Evolutionary conservation across 257 asterid species (phyloP).

Genomic region (Petrea volubilis): DNA sequence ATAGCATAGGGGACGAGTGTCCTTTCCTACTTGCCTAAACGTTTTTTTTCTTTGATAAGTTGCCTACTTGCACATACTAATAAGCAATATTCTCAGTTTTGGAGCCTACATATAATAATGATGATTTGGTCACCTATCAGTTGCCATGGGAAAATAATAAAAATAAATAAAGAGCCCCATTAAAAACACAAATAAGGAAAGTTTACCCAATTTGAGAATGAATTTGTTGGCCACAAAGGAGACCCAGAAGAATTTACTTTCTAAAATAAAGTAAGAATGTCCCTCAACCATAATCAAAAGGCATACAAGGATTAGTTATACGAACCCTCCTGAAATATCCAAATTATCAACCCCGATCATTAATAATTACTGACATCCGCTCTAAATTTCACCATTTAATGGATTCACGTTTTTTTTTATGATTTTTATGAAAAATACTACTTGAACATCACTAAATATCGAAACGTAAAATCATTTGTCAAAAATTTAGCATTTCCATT

Average conservation of each 20-base stretch:
- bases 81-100: slow-evolving; percentile 39
- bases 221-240: slow-evolving; percentile 69
- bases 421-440: too few species aligned
- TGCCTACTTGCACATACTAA: too few species aligned
- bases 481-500: too few species aligned
- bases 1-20: slow-evolving; percentile 18
- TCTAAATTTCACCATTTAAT: too few species aligned
- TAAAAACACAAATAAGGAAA: slow-evolving; percentile 39
- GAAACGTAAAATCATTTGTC: too few species aligned
- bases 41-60: too few species aligned
- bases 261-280: slow-evolving; percentile 40
- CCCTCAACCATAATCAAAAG: slow-evolving; percentile 21
- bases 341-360: too few species aligned
- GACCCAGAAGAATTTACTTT: slow-evolving; percentile 60
- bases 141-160: slow-evolving; percentile 12
- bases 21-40: slow-evolving; percentile 26
- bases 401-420: too few species aligned
- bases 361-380: too few species aligned
- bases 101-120: slow-evolving; percentile 16
- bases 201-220: slow-evolving; percentile 55
- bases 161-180: slow-evolving; percentile 17
- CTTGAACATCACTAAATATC: too few species aligned
- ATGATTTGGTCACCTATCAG: slow-evolving; percentile 37
- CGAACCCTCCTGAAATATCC: too few species aligned
- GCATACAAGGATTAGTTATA: too few species aligned